Evolutionary conservation across 2,329 filamentous ascomycete genomes (phyloP).

Genomic region (Alternaria sp.): DNA sequence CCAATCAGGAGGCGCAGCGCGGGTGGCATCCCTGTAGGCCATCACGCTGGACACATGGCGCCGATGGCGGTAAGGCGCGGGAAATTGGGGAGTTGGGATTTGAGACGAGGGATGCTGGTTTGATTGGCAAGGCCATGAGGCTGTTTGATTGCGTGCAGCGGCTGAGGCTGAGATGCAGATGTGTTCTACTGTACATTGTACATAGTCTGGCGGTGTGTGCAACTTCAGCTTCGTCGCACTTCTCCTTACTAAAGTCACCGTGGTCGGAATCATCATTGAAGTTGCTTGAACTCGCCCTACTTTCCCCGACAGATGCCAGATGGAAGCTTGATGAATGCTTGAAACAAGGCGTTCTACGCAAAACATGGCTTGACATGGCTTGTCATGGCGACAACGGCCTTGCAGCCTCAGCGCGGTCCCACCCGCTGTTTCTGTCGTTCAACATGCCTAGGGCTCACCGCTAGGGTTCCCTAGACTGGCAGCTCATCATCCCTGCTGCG

Average conservation of each 20-base stretch:
- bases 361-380: conserved; percentile 15
- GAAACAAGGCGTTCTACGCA: conserved; percentile 19
- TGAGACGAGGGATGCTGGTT: conserved; percentile 4
- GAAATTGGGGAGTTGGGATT: conserved; percentile 16
- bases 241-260: background rate
- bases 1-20: conserved; percentile 20
- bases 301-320: background rate
- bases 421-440: conserved; percentile 13
- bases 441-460: conserved; percentile 9
- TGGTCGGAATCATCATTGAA: too few species aligned
- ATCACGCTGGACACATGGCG: conserved; percentile 21
- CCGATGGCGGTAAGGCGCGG: conserved; percentile 22
- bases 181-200: background rate
- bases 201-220: background rate
- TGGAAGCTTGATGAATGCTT: background rate
- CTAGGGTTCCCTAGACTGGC: conserved; percentile 4
- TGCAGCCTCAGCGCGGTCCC: conserved; percentile 17
- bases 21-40: conserved; percentile 16
- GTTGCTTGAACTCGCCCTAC: background rate
- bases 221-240: background rate
- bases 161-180: background rate
- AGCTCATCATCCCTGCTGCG: conserved; percentile 18
- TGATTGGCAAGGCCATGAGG: conserved; percentile 5
- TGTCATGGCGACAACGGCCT: conserved; percentile 9
- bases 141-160: conserved; percentile 7